Evolutionary conservation across 2,329 filamentous ascomycete species (phyloP).

Genomic region (Pezicula rhizophila): DNA sequence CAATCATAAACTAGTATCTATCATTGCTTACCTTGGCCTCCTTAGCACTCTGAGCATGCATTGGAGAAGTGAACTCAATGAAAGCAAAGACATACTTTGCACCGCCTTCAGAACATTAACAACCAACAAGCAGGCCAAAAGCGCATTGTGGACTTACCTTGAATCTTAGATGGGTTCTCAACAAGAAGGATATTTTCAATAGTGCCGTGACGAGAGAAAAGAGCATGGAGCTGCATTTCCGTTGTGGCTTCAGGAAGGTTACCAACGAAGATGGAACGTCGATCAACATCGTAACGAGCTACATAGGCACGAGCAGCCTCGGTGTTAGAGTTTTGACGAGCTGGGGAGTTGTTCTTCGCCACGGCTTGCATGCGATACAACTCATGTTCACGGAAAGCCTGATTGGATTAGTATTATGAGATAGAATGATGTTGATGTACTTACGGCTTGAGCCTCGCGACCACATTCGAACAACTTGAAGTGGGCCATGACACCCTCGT

Average conservation of each 20-base stretch:
- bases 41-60: slow-evolving; percentile 17
- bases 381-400: slow-evolving; percentile 24
- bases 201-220: slow-evolving; percentile 34
- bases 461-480: slow-evolving; percentile 45
- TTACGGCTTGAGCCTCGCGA: slow-evolving; percentile 43
- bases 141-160: slow-evolving; percentile 14
- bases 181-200: slow-evolving; percentile 30
- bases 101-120: slow-evolving; percentile 18
- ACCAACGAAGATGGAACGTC: slow-evolving; percentile 42
- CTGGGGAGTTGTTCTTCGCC: slow-evolving; percentile 21
- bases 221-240: slow-evolving; percentile 29
- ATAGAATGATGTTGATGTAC: slow-evolving; percentile 15
- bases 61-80: slow-evolving; percentile 23
- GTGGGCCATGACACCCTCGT: slow-evolving; percentile 37
- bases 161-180: slow-evolving; percentile 23
- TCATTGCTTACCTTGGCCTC: slow-evolving; percentile 15
- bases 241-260: slow-evolving; percentile 34
- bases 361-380: slow-evolving; percentile 29
- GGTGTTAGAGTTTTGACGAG: slow-evolving; percentile 3
- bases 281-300: slow-evolving; percentile 36
- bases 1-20: not conserved
- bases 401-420: slow-evolving; percentile 3
- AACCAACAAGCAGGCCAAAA: not conserved
- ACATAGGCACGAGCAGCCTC: slow-evolving; percentile 19
- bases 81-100: slow-evolving; percentile 29